These are phyloP conservation scores for Periconia macrospinosa DNA, from an alignment of 2,329 filamentous ascomycete genomes.

Conservation along the genomic window DNA sequence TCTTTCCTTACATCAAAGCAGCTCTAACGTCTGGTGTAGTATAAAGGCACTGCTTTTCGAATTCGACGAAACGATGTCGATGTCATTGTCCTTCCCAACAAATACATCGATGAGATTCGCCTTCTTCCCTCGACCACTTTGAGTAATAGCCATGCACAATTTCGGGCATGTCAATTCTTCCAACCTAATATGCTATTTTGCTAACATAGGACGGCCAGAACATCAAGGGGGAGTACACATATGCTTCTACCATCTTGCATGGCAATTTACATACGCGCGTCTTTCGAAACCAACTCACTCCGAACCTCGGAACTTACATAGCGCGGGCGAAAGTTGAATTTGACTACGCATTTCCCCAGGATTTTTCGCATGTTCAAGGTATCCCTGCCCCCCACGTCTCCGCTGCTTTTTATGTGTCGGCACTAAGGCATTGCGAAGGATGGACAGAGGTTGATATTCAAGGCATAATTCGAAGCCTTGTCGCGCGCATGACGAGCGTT, in stretches of 20 bases:
- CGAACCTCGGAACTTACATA: neutral
- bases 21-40: neutral
- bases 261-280: slow-evolving; percentile 10
- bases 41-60: slow-evolving; percentile 4
- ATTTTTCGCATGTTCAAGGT: too few species aligned
- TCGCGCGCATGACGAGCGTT: slow-evolving; percentile 45
- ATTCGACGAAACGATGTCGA: slow-evolving; percentile 11
- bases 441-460: slow-evolving; percentile 18
- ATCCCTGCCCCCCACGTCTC: too few species aligned
- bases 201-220: neutral
- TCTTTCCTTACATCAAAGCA: neutral
- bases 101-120: slow-evolving; percentile 26
- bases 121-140: slow-evolving; percentile 15
- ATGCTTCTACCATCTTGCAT: slow-evolving; percentile 4
- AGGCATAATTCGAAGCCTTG: slow-evolving; percentile 30
- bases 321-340: too few species aligned
- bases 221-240: slow-evolving; percentile 2
- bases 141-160: slow-evolving; percentile 17
- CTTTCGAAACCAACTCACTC: slow-evolving; percentile 19
- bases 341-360: too few species aligned
- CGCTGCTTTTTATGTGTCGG: too few species aligned
- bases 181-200: neutral
- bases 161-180: slow-evolving; percentile 1
- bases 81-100: slow-evolving; percentile 24
- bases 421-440: slow-evolving; percentile 4